A percentile compares a stretch with the other conserved stretches of the same genome.
These are phyloP conservation scores for Spatholobus suberectus DNA, from an alignment of 306 rosid genomes.

Conservation along the genomic window DNA sequence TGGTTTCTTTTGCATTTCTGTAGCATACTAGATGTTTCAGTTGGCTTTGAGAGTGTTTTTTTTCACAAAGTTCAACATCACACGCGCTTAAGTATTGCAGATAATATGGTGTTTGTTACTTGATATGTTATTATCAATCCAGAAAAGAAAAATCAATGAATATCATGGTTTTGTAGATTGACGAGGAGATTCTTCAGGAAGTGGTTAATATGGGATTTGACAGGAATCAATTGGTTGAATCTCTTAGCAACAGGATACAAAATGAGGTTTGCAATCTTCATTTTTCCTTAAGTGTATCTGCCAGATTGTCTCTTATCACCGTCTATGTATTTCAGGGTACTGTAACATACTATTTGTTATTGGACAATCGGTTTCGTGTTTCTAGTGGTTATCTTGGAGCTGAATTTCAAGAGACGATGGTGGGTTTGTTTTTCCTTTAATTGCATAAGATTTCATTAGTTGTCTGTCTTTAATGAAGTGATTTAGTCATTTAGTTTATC, in stretches of 20 bases:
- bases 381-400: conserved; percentile 94
- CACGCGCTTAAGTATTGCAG: neutral
- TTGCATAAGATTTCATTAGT: neutral
- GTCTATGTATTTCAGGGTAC: conserved; percentile 76
- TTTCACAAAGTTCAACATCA: neutral
- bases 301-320: conserved; percentile 34
- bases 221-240: conserved; percentile 72
- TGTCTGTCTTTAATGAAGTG: conserved; percentile 30
- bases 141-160: neutral
- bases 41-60: neutral
- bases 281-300: conserved; percentile 17
- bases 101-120: neutral
- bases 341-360: conserved; percentile 81
- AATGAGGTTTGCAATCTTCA: conserved; percentile 69
- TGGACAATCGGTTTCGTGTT: conserved; percentile 84
- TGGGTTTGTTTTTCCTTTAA: conserved; percentile 40
- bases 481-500: conserved; percentile 21
- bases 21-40: neutral
- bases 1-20: conserved; percentile 27
- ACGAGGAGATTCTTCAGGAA: conserved; percentile 85
- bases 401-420: conserved; percentile 90
- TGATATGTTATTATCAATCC: conserved; percentile 17
- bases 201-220: conserved; percentile 88
- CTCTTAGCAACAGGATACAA: conserved; percentile 78
- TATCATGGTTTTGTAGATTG: conserved; percentile 68